These are phyloP conservation scores for Acarospora socialis DNA, from an alignment of 2,329 filamentous ascomycete genomes.

Conservation along the genomic window DNA sequence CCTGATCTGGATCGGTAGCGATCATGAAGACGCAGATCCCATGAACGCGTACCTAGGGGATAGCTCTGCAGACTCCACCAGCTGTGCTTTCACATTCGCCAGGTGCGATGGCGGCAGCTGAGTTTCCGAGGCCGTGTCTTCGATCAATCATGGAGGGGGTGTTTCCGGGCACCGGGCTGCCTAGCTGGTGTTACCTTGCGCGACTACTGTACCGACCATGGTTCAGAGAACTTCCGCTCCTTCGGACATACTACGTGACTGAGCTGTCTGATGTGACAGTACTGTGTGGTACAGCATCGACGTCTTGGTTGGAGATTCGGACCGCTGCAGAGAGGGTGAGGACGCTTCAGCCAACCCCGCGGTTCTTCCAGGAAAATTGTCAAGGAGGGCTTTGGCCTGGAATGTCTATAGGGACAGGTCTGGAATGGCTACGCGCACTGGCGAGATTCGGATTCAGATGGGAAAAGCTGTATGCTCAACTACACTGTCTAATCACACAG, in stretches of 20 bases:
- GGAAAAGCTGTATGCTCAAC: too few species aligned
- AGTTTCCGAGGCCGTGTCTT: background rate
- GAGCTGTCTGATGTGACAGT: slow-evolving; percentile 1
- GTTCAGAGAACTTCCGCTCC: slow-evolving; percentile 1
- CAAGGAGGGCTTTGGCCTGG: too few species aligned
- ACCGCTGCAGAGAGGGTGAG: background rate
- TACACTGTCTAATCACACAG: too few species aligned
- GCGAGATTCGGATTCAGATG: too few species aligned
- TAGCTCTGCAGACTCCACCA: background rate
- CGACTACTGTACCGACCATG: slow-evolving; percentile 1
- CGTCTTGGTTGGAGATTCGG: background rate
- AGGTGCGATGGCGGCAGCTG: background rate
- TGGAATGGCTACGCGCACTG: too few species aligned
- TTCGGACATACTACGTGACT: background rate
- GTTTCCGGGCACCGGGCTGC: background rate
- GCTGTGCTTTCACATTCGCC: slow-evolving; percentile 1
- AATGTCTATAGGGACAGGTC: too few species aligned
- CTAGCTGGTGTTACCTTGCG: background rate
- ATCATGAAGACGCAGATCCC: slow-evolving; percentile 1
- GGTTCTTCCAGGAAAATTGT: background rate
- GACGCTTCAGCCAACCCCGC: slow-evolving; percentile 1
- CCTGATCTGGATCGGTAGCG: slow-evolving; percentile 2
- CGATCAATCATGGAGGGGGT: background rate
- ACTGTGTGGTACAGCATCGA: background rate
- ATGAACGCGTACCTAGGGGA: slow-evolving; percentile 1